These are phyloP conservation scores for Melaleuca alternifolia DNA, from an alignment of 345 rosid genomes.

Conservation along the genomic window DNA sequence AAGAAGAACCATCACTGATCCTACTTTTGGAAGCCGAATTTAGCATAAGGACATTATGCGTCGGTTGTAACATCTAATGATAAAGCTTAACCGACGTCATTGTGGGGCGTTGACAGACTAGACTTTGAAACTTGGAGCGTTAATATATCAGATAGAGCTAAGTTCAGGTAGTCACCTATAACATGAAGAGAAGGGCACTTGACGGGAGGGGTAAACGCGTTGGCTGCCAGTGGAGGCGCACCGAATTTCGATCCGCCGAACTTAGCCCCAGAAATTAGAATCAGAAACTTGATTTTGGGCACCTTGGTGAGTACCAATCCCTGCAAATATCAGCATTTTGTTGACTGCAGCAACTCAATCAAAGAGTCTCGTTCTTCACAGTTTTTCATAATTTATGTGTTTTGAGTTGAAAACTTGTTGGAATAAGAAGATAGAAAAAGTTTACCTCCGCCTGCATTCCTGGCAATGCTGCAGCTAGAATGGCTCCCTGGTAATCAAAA, in stretches of 20 bases:
- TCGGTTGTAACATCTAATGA: neutral
- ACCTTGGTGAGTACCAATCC: conserved; percentile 26
- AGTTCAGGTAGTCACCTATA: conserved; percentile 23
- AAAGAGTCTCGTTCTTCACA: neutral
- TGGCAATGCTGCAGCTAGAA: conserved; percentile 33
- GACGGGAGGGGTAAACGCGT: conserved; percentile 41
- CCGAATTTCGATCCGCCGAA: conserved; percentile 27
- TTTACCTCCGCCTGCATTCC: conserved; percentile 36
- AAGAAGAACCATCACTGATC: neutral
- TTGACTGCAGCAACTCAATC: neutral
- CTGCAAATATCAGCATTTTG: neutral
- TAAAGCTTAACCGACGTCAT: neutral
- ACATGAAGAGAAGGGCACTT: conserved; percentile 50
- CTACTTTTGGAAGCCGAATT: neutral
- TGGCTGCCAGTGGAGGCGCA: conserved; percentile 34
- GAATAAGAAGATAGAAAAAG: neutral
- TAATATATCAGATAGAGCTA: neutral
- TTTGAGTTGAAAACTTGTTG: neutral
- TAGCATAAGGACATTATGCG: neutral
- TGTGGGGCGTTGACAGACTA: neutral
- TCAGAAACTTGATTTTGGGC: conserved; percentile 38
- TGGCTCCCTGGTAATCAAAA: conserved; percentile 21
- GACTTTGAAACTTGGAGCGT: neutral
- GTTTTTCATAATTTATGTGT: neutral
- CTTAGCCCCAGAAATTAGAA: conserved; percentile 37